Conservation (phyloP, 768 basidiomycete genomes). For the Mycena galopus region DNA sequence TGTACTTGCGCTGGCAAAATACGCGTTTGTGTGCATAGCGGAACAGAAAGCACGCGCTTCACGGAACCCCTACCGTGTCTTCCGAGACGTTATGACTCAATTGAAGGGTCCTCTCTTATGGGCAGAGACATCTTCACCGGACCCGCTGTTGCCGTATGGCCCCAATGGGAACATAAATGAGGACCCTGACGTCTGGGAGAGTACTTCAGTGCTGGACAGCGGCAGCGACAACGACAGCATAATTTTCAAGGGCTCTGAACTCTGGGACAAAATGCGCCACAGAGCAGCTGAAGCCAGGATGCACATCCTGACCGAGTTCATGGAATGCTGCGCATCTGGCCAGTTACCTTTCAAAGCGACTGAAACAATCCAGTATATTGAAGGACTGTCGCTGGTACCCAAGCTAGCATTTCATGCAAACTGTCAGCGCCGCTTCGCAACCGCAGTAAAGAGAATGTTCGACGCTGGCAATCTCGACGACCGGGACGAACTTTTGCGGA, state of each 20-base stretch:
- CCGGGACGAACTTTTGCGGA: slow-evolving; percentile 1
- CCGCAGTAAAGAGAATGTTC: not conserved
- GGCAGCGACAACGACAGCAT: not conserved
- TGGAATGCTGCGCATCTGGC: not conserved
- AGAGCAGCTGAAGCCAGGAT: not conserved
- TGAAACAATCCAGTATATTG: not conserved
- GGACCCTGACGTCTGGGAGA: no score
- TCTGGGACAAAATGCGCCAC: not conserved
- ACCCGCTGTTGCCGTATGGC: no score
- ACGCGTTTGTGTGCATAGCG: not conserved
- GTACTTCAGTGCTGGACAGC: no score
- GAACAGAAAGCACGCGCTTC: no score
- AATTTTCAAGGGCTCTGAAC: not conserved
- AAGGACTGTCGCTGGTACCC: not conserved
- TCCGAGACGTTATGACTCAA: no score
- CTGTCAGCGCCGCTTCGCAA: slow-evolving; percentile 1
- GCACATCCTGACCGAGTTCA: not conserved
- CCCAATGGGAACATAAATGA: no score
- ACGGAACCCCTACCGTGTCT: no score
- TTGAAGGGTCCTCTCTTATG: no score
- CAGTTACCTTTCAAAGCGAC: not conserved
- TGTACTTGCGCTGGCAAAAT: slow-evolving; percentile 1
- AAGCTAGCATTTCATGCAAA: not conserved
- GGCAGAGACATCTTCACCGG: no score
- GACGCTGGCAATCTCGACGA: not conserved